phyloP scores from a whole-genome alignment of 2,329 filamentous ascomycete genomes.

The Clonostachys byssicola region DNA sequence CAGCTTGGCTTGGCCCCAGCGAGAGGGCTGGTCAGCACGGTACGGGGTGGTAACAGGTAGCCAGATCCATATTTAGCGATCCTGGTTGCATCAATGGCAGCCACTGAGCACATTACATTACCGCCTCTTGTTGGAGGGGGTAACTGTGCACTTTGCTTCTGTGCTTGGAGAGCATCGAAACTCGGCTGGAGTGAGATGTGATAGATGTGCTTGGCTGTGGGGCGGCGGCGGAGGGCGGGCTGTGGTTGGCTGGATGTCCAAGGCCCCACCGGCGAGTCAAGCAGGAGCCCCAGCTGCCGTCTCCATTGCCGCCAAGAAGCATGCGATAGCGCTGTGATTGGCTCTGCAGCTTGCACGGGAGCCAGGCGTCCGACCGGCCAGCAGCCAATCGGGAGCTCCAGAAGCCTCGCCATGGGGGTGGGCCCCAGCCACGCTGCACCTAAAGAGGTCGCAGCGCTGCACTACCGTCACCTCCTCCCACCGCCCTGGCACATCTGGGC shows the following conservation, averaged over 20 bases:
- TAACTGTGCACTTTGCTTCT: too few species aligned
- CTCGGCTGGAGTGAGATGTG: neutral
- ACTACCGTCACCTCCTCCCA: too few species aligned
- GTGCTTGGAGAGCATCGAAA: neutral
- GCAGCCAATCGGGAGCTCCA: conserved; percentile 1
- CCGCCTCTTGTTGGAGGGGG: too few species aligned
- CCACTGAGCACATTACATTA: too few species aligned
- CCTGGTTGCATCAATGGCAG: neutral
- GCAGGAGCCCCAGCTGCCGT: neutral
- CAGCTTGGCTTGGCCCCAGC: too few species aligned
- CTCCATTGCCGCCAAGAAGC: neutral
- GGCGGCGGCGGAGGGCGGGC: too few species aligned
- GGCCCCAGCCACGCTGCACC: conserved; percentile 1
- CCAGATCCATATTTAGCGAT: neutral
- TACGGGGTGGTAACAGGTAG: neutral
- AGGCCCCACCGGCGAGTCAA: neutral
- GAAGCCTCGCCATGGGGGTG: neutral
- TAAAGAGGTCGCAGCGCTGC: too few species aligned
- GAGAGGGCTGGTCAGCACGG: neutral
- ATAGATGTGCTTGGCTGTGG: too few species aligned
- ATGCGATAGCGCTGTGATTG: neutral
- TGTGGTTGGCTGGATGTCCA: too few species aligned
- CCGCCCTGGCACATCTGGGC: neutral
- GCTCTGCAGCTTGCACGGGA: neutral
- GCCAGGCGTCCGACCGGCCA: neutral